These are phyloP conservation scores for Barnettozyma vustinii DNA, from an alignment of 805 yeast species.

Conservation along the genomic window DNA sequence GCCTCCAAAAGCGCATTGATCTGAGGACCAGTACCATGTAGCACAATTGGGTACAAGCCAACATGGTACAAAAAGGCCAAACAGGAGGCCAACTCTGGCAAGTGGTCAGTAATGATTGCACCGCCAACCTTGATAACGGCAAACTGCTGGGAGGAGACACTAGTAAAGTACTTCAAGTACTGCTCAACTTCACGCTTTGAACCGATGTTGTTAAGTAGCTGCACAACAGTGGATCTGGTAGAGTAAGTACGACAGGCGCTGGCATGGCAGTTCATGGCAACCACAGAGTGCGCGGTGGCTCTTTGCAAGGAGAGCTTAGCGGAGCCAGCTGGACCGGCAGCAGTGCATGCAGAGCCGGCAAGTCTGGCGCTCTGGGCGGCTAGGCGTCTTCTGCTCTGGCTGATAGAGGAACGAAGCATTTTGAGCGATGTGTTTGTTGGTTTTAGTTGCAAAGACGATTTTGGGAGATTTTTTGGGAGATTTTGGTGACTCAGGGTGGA, in stretches of 20 bases:
- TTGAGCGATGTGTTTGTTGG: neutral
- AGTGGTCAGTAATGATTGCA: conserved; percentile 93
- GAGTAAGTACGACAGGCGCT: conserved; percentile 35
- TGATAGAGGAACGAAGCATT: conserved; percentile 27
- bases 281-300: conserved; percentile 7
- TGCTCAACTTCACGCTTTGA: conserved; percentile 98
- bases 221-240: conserved; percentile 93
- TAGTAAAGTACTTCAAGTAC: conserved; percentile 91
- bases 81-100: conserved; percentile 91
- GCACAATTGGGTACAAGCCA: conserved; percentile 92
- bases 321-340: conserved; percentile 6
- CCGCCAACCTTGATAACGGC: conserved; percentile 99
- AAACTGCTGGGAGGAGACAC: conserved; percentile 93
- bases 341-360: conserved; percentile 8
- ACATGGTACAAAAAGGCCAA: conserved; percentile 95
- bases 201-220: conserved; percentile 90
- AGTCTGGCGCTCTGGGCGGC: conserved; percentile 20
- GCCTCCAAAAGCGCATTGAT: conserved; percentile 89
- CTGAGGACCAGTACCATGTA: conserved; percentile 99
- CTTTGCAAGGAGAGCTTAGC: neutral
- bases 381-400: conserved; percentile 23
- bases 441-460: neutral
- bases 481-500: neutral
- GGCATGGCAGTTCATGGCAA: conserved; percentile 9
- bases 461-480: neutral